Evolutionary conservation across 2,329 filamentous ascomycete species (phyloP).

Genomic region (Alternaria triticimaculans): DNA sequence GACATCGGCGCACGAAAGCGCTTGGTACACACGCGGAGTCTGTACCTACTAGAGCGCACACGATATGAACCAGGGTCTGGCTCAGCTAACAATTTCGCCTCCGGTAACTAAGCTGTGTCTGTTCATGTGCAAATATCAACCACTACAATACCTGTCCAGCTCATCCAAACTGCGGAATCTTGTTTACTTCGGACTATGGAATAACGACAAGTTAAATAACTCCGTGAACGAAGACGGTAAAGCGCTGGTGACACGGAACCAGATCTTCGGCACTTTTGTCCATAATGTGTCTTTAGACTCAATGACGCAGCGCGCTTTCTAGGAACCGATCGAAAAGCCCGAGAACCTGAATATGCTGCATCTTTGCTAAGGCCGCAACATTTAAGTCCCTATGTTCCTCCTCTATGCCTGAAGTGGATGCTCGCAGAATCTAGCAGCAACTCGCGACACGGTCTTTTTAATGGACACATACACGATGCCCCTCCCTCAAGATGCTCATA

Average conservation of each 20-base stretch:
- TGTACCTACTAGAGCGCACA: constrained; percentile 4
- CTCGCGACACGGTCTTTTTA: constrained; percentile 8
- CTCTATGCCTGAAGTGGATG: background rate
- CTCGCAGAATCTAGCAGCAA: background rate
- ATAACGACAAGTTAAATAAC: background rate
- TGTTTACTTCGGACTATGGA: background rate
- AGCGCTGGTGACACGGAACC: background rate
- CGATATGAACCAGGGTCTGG: background rate
- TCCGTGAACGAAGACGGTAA: background rate
- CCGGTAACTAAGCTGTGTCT: constrained; percentile 5
- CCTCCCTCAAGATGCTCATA: constrained; percentile 1
- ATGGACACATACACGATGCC: background rate
- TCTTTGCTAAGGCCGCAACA: background rate
- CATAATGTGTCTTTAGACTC: background rate
- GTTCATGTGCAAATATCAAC: background rate
- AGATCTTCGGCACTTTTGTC: background rate
- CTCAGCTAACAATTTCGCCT: background rate
- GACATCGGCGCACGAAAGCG: constrained; percentile 3
- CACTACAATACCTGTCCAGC: background rate
- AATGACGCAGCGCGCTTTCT: background rate
- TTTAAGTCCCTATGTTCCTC: background rate
- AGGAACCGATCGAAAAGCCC: constrained; percentile 5
- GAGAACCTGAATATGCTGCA: constrained; percentile 10
- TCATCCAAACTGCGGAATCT: background rate
- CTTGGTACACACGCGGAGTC: constrained; percentile 1